A percentile compares a stretch with the other conserved stretches of the same genome.
Conservation (phyloP, 2,329 filamentous ascomycete species). For the Diaporthe sp. region DNA sequence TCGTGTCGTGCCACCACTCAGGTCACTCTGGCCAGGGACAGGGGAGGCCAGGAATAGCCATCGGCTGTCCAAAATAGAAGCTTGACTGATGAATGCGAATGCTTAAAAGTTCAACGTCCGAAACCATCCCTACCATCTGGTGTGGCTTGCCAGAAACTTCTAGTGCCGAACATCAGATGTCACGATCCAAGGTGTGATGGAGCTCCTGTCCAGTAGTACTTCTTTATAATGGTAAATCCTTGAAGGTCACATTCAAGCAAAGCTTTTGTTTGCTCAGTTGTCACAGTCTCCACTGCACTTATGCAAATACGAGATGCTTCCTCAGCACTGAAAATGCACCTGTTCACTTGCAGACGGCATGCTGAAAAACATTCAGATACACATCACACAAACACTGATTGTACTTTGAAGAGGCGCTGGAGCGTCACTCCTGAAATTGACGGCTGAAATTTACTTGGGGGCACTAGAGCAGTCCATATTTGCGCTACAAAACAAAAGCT, state of each 20-base stretch:
- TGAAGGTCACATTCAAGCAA: neutral
- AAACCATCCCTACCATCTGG: neutral
- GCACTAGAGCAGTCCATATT: neutral
- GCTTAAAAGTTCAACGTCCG: neutral
- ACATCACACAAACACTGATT: no score
- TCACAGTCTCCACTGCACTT: neutral
- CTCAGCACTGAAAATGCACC: neutral
- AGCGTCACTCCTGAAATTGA: neutral
- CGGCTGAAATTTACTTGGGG: no score
- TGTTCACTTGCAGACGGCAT: no score
- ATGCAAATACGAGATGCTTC: no score
- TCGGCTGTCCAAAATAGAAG: conserved; percentile 16
- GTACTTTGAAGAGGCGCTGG: neutral
- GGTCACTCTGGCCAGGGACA: neutral
- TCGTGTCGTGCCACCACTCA: neutral
- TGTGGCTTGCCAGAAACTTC: neutral
- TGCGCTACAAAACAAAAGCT: no score
- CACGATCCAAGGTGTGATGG: no score
- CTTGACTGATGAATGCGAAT: neutral
- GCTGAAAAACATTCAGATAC: no score
- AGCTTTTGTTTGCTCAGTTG: neutral
- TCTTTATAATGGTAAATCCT: neutral
- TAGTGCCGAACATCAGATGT: neutral
- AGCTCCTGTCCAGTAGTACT: no score
- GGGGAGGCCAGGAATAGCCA: conserved; percentile 5